Base-by-base conservation (phyloP, 2,329 filamentous ascomycete species). In the Volutella citrinella region DNA sequence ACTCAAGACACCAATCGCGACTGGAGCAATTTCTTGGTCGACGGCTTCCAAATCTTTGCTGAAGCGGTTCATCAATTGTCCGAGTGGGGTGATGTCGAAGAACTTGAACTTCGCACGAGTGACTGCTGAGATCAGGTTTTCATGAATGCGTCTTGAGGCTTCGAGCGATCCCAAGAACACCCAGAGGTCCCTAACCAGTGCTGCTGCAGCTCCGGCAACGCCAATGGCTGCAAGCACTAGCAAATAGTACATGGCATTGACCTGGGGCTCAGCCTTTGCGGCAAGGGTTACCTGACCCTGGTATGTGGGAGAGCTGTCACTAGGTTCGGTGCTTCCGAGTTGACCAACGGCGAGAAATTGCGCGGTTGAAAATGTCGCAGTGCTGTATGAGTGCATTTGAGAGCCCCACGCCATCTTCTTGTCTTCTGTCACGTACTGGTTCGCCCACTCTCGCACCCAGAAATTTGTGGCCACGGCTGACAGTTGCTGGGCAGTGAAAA, bases 21-120 rank as follows among this genome's bases (percentile, higher is more conserved):
- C 82, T 4, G 90, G 88, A 1, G 93, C 90, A 38, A 98, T 87
- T 60, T 98, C 93, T 59, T 98, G 93, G 49, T 98, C 93, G 14
- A 98, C 76, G 10, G 89, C 82, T 60, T 98, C 90, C 11, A 98
- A 78, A 59, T 98, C 93, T 63, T 97, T 97, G 59, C 91, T 97
- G 66, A 98, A 98, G 14, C 93, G 81, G 63, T 98, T 98, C 83
- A 97, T 97, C 53, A 98, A 74, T 63, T 96, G 91, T 10, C 93
- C 93, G 1, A 97, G 76, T 4, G 93, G 93, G 1, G 93, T 98
- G 2, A 91, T 85, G 55, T 98, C 93, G 55, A 98, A 98, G 68
- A 98, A 98, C 57, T 87, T 89, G 72, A 98, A 97, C 58, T 89
- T 91, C 19, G 93, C 93, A 48, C 90, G 81, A 11, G 87, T 84